Evolutionary conservation across 106 monocot species (phyloP).

Genomic region (Ottelia alismoides): DNA sequence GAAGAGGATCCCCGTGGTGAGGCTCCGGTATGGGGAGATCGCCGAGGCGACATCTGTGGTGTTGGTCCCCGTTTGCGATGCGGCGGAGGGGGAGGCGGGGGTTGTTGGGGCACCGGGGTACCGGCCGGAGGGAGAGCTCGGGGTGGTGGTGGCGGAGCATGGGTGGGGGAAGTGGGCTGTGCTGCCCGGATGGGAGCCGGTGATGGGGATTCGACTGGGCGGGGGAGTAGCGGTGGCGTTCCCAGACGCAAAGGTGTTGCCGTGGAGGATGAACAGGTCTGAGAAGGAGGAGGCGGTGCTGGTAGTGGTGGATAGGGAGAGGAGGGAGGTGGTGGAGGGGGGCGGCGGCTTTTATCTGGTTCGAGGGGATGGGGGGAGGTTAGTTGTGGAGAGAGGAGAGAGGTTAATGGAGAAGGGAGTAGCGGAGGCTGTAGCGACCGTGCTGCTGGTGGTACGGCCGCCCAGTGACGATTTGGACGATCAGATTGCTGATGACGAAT

Average conservation of each 20-base stretch:
- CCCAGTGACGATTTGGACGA: conserved; percentile 32
- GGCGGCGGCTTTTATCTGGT: conserved; percentile 44
- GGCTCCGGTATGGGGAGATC: conserved; percentile 77
- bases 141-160: conserved; percentile 49
- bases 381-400: conserved; percentile 68
- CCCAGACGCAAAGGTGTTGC: conserved; percentile 34
- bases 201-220: conserved; percentile 13
- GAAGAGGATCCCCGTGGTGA: conserved; percentile 47
- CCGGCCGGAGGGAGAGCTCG: conserved; percentile 34
- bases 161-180: conserved; percentile 77
- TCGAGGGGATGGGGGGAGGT: conserved; percentile 9
- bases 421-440: conserved; percentile 32
- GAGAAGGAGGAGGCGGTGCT: conserved; percentile 42
- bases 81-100: conserved; percentile 29
- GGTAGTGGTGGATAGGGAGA: conserved; percentile 50
- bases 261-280: conserved; percentile 38
- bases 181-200: conserved; percentile 70
- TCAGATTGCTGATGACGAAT: conserved; percentile 12
- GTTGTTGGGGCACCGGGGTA: conserved; percentile 42
- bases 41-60: conserved; percentile 61
- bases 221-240: conserved; percentile 55
- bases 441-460: conserved; percentile 71
- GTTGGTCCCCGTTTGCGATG: conserved; percentile 44
- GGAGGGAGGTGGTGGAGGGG: conserved; percentile 33
- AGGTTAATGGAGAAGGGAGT: conserved; percentile 26